Evolutionary conservation across 2,329 filamentous ascomycete species (phyloP), one percentile per base, ranked within the genome.

Genomic region (Capronia epimyces): DNA sequence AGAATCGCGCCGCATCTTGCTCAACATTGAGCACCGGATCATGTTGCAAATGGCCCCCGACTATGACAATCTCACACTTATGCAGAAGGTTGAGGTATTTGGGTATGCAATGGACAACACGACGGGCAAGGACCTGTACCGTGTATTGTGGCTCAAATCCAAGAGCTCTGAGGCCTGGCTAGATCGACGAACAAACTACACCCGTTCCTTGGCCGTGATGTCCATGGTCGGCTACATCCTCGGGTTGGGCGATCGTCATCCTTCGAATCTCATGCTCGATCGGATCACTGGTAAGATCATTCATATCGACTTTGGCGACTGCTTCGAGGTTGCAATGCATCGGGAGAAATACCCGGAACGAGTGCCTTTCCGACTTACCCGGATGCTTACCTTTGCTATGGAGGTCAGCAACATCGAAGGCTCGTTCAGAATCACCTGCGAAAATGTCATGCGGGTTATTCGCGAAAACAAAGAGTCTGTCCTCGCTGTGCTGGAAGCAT

Each of bases 181-280:
- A 27, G 93, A 97, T 69, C 81, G 93, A 37, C 86, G 93, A 46
- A 98, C 94, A n/a, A 98, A 95, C 67, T 99, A 98, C 72, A 98
- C 93, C 15, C 86, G 93, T 51, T 97, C 91, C 1, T 77, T 98
- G 1, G 93, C 89, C 62, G 93, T 98, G 63, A 99, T 98, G 93
- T 96, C 89, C n/a, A 98, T 99, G 89, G 93, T 97, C n/a, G 93
- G 93, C 57, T 99, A 99, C 69, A 97, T 99, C 59, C 82, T 99
- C 18, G 94, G 93, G 53, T 77, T 99, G 12, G 93, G 93, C 48
- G 93, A 99, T 72, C 84, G 94, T 42, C 93, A 99, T 71, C 94
- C 94, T 31, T 96, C 89, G 54, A 99, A 99, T 69, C 74, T 99
- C 64, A 94, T 98, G 86, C 84, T 99, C 34, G 93, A 98, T 69